Conservation (phyloP, 148 eudicot species). For the Vaccinium macrocarpon region DNA sequence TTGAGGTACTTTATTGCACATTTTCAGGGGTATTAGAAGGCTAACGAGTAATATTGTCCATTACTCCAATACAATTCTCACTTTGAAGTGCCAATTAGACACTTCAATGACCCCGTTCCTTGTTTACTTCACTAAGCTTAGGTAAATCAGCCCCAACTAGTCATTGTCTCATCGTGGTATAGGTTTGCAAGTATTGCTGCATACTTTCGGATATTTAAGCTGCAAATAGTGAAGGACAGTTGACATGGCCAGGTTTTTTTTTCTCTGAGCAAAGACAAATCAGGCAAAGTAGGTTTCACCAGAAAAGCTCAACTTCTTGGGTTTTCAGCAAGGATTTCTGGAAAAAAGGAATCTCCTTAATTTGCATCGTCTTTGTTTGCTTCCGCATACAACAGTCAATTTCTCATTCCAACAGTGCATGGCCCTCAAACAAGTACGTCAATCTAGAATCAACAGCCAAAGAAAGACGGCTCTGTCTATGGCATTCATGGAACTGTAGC, state of each 20-base stretch:
- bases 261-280: not conserved
- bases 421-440: not conserved
- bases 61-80: too few species aligned
- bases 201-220: not conserved
- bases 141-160: too few species aligned
- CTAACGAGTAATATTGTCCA: too few species aligned
- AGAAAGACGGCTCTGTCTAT: not conserved
- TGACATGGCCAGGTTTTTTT: not conserved
- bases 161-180: too few species aligned
- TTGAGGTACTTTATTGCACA: too few species aligned
- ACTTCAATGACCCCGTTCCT: too few species aligned
- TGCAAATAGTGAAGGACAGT: not conserved
- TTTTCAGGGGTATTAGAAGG: too few species aligned
- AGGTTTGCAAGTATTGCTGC: too few species aligned
- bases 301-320: not conserved
- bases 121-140: too few species aligned
- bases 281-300: not conserved
- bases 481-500: not conserved
- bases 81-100: too few species aligned
- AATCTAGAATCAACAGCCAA: not conserved
- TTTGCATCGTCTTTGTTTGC: not conserved
- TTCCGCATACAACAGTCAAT: not conserved
- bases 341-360: not conserved
- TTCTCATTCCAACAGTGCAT: not conserved
- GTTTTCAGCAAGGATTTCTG: not conserved